A percentile compares a stretch with the other conserved stretches of the same genome.
phyloP scores from a whole-genome alignment of 2,329 filamentous ascomycete genomes.

The Aspergillus udagawae region DNA sequence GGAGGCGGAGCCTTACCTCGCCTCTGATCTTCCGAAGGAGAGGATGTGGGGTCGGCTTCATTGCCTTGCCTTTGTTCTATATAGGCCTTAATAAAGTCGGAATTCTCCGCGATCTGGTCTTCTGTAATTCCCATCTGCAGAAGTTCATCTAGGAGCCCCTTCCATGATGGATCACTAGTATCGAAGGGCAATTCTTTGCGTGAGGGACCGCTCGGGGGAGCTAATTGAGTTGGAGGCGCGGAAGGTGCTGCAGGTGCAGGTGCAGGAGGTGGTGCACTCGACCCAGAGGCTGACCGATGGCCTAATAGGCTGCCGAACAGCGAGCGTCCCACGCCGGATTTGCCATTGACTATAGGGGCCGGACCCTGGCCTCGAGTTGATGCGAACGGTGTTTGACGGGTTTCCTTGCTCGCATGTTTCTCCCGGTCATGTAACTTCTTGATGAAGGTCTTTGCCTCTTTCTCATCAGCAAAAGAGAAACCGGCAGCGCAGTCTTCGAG shows the following conservation, averaged over 20 bases:
- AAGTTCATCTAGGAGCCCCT: conserved; percentile 58
- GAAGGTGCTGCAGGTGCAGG: conserved; percentile 19
- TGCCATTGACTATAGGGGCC: conserved; percentile 40
- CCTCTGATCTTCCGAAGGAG: conserved; percentile 45
- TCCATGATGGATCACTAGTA: conserved; percentile 59
- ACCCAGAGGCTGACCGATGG: conserved; percentile 46
- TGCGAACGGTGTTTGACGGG: conserved; percentile 70
- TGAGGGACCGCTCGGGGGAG: conserved; percentile 27
- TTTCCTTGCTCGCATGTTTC: conserved; percentile 90
- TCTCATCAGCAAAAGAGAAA: conserved; percentile 91
- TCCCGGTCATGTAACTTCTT: conserved; percentile 97
- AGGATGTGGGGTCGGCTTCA: conserved; percentile 38
- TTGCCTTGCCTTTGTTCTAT: conserved; percentile 60
- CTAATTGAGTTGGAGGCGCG: conserved; percentile 26
- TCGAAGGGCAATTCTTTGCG: conserved; percentile 50
- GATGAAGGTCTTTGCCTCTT: conserved; percentile 93
- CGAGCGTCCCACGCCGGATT: conserved; percentile 47
- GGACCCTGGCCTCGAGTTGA: conserved; percentile 47
- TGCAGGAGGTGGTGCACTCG: conserved; percentile 25
- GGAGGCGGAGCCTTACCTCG: conserved; percentile 57
- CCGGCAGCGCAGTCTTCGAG: conserved; percentile 87
- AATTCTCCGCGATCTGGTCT: conserved; percentile 63
- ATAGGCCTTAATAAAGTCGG: conserved; percentile 65
- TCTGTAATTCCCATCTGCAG: conserved; percentile 64
- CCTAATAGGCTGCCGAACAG: conserved; percentile 49